A percentile compares a stretch with the other conserved stretches of the same genome.
Evolutionary conservation across 495 filamentous ascomycete species (phyloP).

Genomic region (Lineolata rhizophorae): DNA sequence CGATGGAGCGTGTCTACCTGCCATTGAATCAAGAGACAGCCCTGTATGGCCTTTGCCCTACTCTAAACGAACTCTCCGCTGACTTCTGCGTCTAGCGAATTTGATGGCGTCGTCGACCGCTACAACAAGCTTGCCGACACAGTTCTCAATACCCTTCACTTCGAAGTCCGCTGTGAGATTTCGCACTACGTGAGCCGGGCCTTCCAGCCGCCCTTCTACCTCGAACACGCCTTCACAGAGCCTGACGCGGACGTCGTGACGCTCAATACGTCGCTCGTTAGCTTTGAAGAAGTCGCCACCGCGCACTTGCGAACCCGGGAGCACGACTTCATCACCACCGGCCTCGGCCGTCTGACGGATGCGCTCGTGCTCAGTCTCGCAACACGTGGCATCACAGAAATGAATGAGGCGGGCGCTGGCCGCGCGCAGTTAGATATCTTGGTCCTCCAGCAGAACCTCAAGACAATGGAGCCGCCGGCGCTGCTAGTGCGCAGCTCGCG

Average conservation of each 20-base stretch:
- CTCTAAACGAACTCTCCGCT: background rate
- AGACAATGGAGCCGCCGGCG: constrained; percentile 46
- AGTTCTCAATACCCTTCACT: constrained; percentile 63
- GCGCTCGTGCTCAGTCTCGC: constrained; percentile 38
- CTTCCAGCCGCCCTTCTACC: constrained; percentile 29
- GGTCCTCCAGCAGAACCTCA: constrained; percentile 86
- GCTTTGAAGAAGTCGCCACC: constrained; percentile 61
- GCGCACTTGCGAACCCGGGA: constrained; percentile 37
- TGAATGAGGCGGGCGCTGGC: constrained; percentile 56
- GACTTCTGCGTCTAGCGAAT: constrained; percentile 29
- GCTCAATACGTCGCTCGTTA: constrained; percentile 58
- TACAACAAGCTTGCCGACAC: constrained; percentile 55
- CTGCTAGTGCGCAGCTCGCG: constrained; percentile 45
- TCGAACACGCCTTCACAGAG: constrained; percentile 51
- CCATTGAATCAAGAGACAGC: constrained; percentile 79
- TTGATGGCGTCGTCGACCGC: constrained; percentile 65
- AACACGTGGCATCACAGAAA: constrained; percentile 35
- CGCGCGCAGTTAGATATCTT: constrained; percentile 79
- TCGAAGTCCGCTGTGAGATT: constrained; percentile 66
- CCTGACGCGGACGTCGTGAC: constrained; percentile 57
- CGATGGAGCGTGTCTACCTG: constrained; percentile 40
- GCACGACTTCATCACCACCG: constrained; percentile 47
- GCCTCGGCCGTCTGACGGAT: constrained; percentile 51
- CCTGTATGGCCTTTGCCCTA: constrained; percentile 23
- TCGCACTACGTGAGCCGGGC: constrained; percentile 27